Evolutionary conservation across 1,139 yeast species (phyloP).

Genomic region (Schizosaccharomyces versatilis): DNA sequence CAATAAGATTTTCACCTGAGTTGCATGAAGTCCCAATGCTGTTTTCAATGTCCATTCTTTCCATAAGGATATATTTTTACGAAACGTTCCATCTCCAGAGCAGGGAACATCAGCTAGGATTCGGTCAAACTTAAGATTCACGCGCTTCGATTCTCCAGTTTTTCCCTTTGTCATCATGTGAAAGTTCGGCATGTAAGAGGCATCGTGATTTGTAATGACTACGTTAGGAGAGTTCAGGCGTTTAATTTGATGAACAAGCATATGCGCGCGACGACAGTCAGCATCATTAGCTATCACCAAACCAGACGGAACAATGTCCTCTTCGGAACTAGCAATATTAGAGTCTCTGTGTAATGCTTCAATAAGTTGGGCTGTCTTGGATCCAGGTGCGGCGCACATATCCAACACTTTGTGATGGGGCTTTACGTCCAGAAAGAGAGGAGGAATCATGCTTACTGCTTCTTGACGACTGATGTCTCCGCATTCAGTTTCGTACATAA

Average conservation of each 20-base stretch:
- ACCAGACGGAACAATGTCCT: slow-evolving; percentile 33
- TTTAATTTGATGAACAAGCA: slow-evolving; percentile 94
- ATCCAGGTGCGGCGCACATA: slow-evolving; percentile 99
- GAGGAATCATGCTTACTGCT: slow-evolving; percentile 98
- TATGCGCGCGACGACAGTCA: slow-evolving; percentile 84
- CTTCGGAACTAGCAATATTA: neutral
- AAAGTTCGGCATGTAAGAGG: slow-evolving; percentile 81
- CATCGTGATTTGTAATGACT: slow-evolving; percentile 93
- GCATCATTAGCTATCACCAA: slow-evolving; percentile 91
- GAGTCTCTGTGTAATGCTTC: slow-evolving; percentile 48
- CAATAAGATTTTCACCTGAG: slow-evolving; percentile 69
- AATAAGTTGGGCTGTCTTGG: slow-evolving; percentile 87
- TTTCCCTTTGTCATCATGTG: slow-evolving; percentile 20
- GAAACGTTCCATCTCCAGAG: slow-evolving; percentile 97
- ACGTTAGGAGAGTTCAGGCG: slow-evolving; percentile 82
- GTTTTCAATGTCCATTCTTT: slow-evolving; percentile 43
- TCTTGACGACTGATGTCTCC: slow-evolving; percentile 96
- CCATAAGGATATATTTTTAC: slow-evolving; percentile 93
- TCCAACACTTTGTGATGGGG: slow-evolving; percentile 84
- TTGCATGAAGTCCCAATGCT: slow-evolving; percentile 25
- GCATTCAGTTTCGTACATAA: slow-evolving; percentile 85
- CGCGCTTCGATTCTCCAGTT: slow-evolving; percentile 17
- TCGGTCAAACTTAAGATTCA: slow-evolving; percentile 49
- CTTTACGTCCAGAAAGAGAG: slow-evolving; percentile 67
- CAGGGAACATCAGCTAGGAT: slow-evolving; percentile 96